A percentile compares a stretch with the other conserved stretches of the same genome.
phyloP scores from a whole-genome alignment of 1,139 yeast genomes.

The Casaregolazyma suthepensis region DNA sequence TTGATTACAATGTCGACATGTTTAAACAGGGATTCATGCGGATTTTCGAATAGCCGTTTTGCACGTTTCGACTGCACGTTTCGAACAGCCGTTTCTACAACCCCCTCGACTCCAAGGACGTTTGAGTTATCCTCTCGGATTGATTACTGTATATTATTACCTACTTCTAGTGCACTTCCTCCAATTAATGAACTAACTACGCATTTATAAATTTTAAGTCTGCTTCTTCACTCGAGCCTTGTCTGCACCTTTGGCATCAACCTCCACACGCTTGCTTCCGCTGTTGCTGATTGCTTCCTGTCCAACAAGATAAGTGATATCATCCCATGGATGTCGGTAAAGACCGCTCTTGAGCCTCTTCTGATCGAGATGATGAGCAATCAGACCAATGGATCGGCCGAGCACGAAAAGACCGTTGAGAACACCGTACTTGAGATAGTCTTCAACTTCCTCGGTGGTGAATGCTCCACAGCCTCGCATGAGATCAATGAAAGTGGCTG shows the following conservation, averaged over 20 bases:
- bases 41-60: constrained; percentile 1
- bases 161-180: not conserved
- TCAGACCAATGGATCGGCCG: constrained; percentile 43
- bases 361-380: constrained; percentile 44
- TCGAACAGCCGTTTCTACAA: not conserved
- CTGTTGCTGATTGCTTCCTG: constrained; percentile 30
- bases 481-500: constrained; percentile 41
- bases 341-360: constrained; percentile 43
- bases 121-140: not conserved
- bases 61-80: too few species aligned
- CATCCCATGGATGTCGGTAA: constrained; percentile 46
- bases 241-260: constrained; percentile 32
- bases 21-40: constrained; percentile 59
- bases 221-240: constrained; percentile 25
- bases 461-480: constrained; percentile 42
- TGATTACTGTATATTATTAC: not conserved
- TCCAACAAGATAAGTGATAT: constrained; percentile 39
- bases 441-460: constrained; percentile 40
- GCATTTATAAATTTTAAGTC: constrained; percentile 10
- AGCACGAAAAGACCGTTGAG: constrained; percentile 42
- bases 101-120: not conserved
- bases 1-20: constrained; percentile 83
- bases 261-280: constrained; percentile 31
- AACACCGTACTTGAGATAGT: constrained; percentile 42
- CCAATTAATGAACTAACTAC: not conserved